A percentile compares a stretch with the other conserved stretches of the same genome.
phyloP scores from a whole-genome alignment of 441 rosid genomes.

The Omphalea diandra region DNA sequence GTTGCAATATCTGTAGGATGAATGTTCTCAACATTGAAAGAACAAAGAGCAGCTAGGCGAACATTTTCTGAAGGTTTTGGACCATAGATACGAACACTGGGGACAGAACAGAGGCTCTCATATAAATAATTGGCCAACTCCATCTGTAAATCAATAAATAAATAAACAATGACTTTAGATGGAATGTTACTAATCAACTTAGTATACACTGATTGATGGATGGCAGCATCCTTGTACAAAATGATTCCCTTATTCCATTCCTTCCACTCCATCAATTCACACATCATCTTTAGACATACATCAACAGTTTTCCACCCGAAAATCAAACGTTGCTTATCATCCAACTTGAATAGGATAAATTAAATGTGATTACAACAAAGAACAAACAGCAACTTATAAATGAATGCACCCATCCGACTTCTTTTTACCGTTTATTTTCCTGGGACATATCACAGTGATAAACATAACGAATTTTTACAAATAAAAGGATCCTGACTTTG shows the following conservation, averaged over 20 bases:
- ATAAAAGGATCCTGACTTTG: background rate
- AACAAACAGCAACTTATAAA: background rate
- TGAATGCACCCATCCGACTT: background rate
- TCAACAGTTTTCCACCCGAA: background rate
- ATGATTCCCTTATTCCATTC: background rate
- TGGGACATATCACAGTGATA: background rate
- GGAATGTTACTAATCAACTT: no score
- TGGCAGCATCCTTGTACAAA: background rate
- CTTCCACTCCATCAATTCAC: background rate
- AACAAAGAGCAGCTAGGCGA: constrained; percentile 72
- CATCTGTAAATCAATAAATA: constrained; percentile 32
- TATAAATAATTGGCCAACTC: constrained; percentile 73
- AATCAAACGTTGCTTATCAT: background rate
- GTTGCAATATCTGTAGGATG: constrained; percentile 94
- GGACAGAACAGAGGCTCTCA: constrained; percentile 58
- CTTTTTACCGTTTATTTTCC: background rate
- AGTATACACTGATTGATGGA: background rate
- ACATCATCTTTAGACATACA: background rate
- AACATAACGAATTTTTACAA: background rate
- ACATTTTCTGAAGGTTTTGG: constrained; percentile 72
- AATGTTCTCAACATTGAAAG: constrained; percentile 73
- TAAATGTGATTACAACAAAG: background rate
- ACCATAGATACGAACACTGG: constrained; percentile 67
- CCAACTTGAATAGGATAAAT: background rate
- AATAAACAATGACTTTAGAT: background rate